Base-by-base conservation (phyloP, 2,329 filamentous ascomycete species). In the Hypoxylon sp. region DNA sequence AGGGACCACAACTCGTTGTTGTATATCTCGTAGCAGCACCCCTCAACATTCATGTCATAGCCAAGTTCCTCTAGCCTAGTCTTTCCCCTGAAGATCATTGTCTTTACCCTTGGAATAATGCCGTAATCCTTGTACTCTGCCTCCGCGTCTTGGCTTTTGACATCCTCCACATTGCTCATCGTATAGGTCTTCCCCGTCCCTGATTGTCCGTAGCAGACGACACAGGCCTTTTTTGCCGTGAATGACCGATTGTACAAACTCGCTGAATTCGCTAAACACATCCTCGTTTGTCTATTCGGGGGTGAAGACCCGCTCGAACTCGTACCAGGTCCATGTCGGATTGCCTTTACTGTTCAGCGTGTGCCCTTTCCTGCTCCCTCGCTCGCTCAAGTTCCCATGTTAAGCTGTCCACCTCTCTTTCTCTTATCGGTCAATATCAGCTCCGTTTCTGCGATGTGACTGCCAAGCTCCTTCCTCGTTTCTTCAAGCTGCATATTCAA, bases 201-300 rank as follows among this genome's bases (percentile, higher is more conserved):
- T 0, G 96, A 98, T 79, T 98, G 96, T 30, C 96, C 96, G 76
- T 98, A 98, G 76, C 94, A 97, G 81, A 99, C 97, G 67, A 99
- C 97, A 79, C 94, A 97, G 50, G 97, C 95, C 72, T 97, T 98
- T n/a, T 81, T 97, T 97, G 0, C 96, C 96, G 74, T 98, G 94
- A 11, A 98, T 83, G 0, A 95, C 95, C 68, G 92, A 96, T 78
- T 98, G 94, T 1, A 98, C 93, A n/a, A 98, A 86, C 75, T 98
- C 94, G 43, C 92, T 94, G 73, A 98, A 97, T 75, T 98, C 96
- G 41, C 91, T 91, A 76, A 98, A 99, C 0, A 99, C 89, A 67
- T 96, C 90, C 12, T 87, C 84, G 75, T 99, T 99, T 64, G 90
- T 86, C 0, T 90, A 88, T 0, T 82, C 79, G 0, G 94, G 94